Evolutionary conservation across 2,329 filamentous ascomycete genomes (phyloP), one percentile per base, ranked within the genome.

Genomic region (Teratosphaeria zuluensis): DNA sequence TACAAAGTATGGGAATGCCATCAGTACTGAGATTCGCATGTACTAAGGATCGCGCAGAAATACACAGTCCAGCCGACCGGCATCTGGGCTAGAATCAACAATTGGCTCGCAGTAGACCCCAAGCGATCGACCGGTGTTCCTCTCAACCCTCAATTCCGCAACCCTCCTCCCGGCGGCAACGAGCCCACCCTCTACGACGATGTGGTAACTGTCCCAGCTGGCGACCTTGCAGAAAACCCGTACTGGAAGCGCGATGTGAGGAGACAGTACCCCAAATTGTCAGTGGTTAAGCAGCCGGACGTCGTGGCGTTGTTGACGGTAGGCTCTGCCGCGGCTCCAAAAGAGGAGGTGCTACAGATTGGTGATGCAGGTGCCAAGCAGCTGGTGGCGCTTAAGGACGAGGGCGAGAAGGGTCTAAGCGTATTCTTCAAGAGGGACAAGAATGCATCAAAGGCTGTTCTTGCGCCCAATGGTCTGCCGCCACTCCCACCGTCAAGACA

Each of bases 241-340:
- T 95, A 96, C 80, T 99, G 91, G 90, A 95, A 95, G 81, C 91
- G 94, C 69, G 94, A 99, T 72, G 75, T 79, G 62, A 88, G 94
- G 68, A 84, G 94, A 69, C 81, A 81, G 69, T 97, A 97, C 78
- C 89, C 94, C 33, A 82, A 81, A 67, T 81, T 88, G 58, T 92
- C 88, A 70, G 85, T 89, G 53, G 83, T 99, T 62, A 86, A 80
- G 60, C 94, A 97, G 79, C 84, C 84, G 53, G 89, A 97, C 74
- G 86, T 90, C 56, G 94, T 94, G 28, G 88, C 87, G 51, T 83
- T 99, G 67, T 80, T 99, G 71, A 86, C 82, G 31, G 85, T 97
- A 52, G 94, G 94, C 65, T 96, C 87, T 76, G 87, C 87, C 58
- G 87, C 84, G 11, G 79, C 78, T 54, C 92, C 94, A 35, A 92